Conservation (phyloP, 306 rosid species). For the Glycine soja region DNA sequence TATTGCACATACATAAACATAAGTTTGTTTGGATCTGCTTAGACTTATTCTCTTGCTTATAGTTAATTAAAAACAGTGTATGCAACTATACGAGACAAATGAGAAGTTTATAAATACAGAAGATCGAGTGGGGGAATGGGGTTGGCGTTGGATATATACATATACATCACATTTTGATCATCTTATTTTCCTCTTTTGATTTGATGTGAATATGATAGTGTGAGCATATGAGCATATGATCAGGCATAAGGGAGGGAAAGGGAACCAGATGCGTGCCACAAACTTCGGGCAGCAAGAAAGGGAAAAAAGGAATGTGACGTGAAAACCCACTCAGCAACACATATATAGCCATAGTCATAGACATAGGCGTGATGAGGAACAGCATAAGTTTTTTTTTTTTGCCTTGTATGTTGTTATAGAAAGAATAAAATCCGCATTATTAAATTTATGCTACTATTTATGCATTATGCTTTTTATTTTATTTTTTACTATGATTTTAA, state of each 20-base stretch:
- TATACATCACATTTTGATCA: slow-evolving; percentile 28
- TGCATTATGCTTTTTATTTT: background rate
- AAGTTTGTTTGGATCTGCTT: background rate
- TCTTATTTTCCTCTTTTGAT: background rate
- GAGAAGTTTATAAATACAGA: too few species aligned
- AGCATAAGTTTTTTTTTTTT: background rate
- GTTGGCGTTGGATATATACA: background rate
- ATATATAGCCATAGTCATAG: background rate
- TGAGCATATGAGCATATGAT: slow-evolving; percentile 11
- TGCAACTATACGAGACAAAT: background rate
- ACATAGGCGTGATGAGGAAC: slow-evolving; percentile 57
- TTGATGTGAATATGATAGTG: slow-evolving; percentile 39
- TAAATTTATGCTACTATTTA: background rate
- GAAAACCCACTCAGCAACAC: slow-evolving; percentile 53
- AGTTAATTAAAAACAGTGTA: background rate
- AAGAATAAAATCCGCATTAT: background rate
- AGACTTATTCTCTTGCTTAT: background rate
- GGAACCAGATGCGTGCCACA: slow-evolving; percentile 50
- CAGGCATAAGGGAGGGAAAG: slow-evolving; percentile 13
- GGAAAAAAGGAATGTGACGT: slow-evolving; percentile 49
- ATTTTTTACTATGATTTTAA: background rate
- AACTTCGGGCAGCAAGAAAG: slow-evolving; percentile 50
- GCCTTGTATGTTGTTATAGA: background rate
- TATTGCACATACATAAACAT: background rate
- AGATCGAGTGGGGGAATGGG: background rate